Base-by-base conservation (phyloP, 208 protist species). In the Trichomonas tenax region DNA sequence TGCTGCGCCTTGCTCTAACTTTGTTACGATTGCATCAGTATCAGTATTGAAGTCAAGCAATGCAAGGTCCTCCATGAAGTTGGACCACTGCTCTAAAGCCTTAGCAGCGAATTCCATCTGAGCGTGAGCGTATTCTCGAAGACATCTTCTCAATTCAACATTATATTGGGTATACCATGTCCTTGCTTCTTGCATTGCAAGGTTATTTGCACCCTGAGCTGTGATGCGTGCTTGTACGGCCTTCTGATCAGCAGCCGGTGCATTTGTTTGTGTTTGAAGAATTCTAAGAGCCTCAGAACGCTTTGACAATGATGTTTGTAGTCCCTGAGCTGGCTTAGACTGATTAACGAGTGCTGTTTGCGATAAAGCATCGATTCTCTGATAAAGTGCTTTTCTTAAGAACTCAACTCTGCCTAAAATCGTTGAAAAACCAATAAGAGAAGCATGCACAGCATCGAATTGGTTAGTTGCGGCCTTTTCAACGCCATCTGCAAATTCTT, bases 61-160 rank as follows among this genome's bases (percentile, higher is more conserved):
- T 9, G 86, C 36, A 17, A 93, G 44, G 46, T 93, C 86, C 38
- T 51, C 44, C 17, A 93, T 51, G 44, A 93, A 93, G 17, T 51
- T 93, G 48, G 86, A 58, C 86, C 86, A 93, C 26, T 93, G 44
- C 36, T 93, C 86, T 48, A 93, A 44, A 38, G 86, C 86, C 38
- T 93, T 93, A 11, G 86, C 86, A 38, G 86, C 86, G 38, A 93
- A 93, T 58, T 93, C 86, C 86, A 93, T 93, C 31, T 93, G 86
- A 14, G 86, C 86, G 31, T 51, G 44, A 38, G 86, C 86, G 36
- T 93, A 93, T 93, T 93, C 86, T 8, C 86, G 11, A 38, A 93
- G 44, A 51, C 1, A 23, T 38, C 45, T 93, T 38, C 31, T 93
- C 31, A 93, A 17, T 4, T 93, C 44, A n/a, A 38, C 44, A 38